These are phyloP conservation scores for Mortierella sp. DNA, from an alignment of 371 early-diverging fungal genomes.

Conservation along the genomic window DNA sequence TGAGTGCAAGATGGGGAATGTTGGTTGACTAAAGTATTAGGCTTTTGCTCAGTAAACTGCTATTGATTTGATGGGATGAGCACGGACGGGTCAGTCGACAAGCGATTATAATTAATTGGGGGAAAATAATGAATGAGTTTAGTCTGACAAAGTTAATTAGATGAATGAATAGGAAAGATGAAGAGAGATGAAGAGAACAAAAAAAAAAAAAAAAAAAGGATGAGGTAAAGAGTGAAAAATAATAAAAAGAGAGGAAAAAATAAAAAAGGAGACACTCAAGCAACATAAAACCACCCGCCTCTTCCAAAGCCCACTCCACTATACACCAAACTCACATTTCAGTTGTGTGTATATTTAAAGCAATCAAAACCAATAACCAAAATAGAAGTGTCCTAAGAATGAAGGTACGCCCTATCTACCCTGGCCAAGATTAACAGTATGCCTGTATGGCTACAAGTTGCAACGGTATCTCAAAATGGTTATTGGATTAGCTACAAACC, in stretches of 20 bases:
- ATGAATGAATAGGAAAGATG: not conserved
- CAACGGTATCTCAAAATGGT: too few species aligned
- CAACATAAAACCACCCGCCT: constrained; percentile 2
- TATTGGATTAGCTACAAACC: not conserved
- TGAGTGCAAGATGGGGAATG: not conserved
- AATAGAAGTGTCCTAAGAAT: not conserved
- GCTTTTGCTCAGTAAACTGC: constrained; percentile 2
- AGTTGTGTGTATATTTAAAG: too few species aligned
- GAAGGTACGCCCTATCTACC: too few species aligned
- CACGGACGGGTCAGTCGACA: not conserved
- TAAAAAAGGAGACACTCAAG: not conserved
- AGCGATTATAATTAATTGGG: not conserved
- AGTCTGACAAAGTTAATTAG: too few species aligned
- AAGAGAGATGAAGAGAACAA: not conserved
- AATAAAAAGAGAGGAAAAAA: not conserved
- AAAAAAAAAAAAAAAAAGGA: not conserved
- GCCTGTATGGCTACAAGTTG: too few species aligned
- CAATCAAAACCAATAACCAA: too few species aligned
- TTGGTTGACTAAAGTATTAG: not conserved
- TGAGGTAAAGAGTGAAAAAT: not conserved
- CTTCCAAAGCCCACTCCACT: constrained; percentile 2
- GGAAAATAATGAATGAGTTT: not conserved
- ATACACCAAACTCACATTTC: not conserved
- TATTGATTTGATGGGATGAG: not conserved
- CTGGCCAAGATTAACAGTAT: too few species aligned